Evolutionary conservation across 2,329 filamentous ascomycete genomes (phyloP).

Genomic region (Verticillium longisporum): DNA sequence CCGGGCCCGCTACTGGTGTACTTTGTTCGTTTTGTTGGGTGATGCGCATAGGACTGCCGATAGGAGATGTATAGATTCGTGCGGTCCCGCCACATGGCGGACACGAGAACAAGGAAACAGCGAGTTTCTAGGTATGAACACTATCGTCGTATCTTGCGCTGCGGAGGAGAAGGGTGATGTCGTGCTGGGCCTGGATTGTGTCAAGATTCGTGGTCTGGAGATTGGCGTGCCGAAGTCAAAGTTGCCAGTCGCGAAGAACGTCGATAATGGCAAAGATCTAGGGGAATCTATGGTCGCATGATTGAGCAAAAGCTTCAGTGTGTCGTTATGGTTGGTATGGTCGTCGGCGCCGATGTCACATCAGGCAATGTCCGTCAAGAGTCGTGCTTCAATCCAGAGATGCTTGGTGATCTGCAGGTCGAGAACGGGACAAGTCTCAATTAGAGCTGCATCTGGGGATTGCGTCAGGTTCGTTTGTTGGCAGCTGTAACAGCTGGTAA

Average conservation of each 20-base stretch:
- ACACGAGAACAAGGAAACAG: conserved; percentile 26
- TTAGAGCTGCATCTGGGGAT: not conserved
- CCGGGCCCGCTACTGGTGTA: conserved; percentile 45
- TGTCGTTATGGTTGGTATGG: no score
- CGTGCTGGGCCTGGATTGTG: not conserved
- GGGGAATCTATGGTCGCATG: not conserved
- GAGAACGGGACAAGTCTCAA: not conserved
- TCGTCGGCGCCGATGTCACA: no score
- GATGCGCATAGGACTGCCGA: conserved; percentile 95
- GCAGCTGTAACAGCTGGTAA: not conserved
- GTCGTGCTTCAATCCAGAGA: not conserved
- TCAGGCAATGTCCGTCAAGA: not conserved
- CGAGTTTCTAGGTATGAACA: not conserved
- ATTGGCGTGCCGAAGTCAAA: not conserved
- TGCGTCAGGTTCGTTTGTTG: not conserved
- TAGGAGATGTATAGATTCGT: conserved; percentile 99
- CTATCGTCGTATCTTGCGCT: not conserved
- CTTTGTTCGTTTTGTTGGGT: conserved; percentile 78
- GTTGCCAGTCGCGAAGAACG: not conserved
- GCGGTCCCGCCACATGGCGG: conserved; percentile 96
- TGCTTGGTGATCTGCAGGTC: not conserved
- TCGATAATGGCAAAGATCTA: not conserved
- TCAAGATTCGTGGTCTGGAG: not conserved
- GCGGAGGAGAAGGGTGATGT: not conserved
- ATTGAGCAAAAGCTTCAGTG: not conserved